Evolutionary conservation across 2,329 filamentous ascomycete genomes (phyloP), one percentile per base, ranked within the genome.

Genomic region (Fusarium sp.): DNA sequence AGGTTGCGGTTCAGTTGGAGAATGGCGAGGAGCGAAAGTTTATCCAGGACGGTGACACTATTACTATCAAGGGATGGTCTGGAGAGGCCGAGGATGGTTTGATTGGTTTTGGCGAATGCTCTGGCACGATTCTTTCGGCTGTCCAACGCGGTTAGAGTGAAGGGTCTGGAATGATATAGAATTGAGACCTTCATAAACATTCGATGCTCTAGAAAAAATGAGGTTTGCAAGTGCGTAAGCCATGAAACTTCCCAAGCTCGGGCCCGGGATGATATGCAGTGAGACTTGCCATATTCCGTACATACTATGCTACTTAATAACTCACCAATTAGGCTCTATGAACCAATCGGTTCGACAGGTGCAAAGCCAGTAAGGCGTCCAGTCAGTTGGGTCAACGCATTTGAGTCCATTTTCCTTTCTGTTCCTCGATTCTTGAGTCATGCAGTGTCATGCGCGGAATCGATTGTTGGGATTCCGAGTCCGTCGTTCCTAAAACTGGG

Each of bases 1-100:
- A 94, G 83, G 84, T 84, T 12, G 81, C 88, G 2, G 84, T 95
- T 22, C 86, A 87, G 77, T 82, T 95, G n/a, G 85, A 85, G 0
- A 89, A 89, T 20, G 92, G 92, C n/a, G 91, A 92, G 65, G 68
- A 72, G 6, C 50, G 75, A 0, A 77, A 73, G 61, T 77, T 78
- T 10, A 57, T 77, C 1, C 73, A 76, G 30, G 68, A 77, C 2
- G 75, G 75, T 2, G 75, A 77, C 12, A 76, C 63, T 1, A 66
- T 77, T 3, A 68, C 69, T 6, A 76, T 77, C 0, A 69, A 54
- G 3, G 75, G 75, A 0, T 77, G 75, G 75, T 62, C 75, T 2
- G 73, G 75, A 0, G 14, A 12, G 0, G 40, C 56, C 0, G 70
- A 73, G 0, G 72, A 72, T 61, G 75, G 68, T 0, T 7, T 77